These are phyloP conservation scores for Talaromyces wortmannii DNA, from an alignment of 495 filamentous ascomycete genomes.

Conservation along the genomic window DNA sequence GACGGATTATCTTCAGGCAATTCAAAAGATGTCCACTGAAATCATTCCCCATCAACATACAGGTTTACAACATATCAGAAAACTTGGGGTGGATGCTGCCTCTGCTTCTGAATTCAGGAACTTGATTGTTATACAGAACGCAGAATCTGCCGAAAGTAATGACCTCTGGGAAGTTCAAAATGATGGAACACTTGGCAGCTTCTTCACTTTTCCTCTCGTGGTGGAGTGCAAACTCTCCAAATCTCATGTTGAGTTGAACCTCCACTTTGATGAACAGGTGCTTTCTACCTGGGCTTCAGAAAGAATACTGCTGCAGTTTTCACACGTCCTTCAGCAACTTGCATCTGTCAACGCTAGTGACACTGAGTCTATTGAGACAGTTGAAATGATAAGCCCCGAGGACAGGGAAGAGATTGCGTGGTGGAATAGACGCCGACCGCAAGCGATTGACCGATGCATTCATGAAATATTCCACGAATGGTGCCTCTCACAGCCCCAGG, in stretches of 20 bases:
- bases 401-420: conserved; percentile 10
- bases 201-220: conserved; percentile 44
- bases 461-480: conserved; percentile 1
- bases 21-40: conserved; percentile 33
- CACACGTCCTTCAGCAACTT: conserved; percentile 9
- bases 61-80: conserved; percentile 35
- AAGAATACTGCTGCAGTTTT: conserved; percentile 9
- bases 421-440: conserved; percentile 10
- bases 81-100: conserved; percentile 26
- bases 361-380: neutral
- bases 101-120: conserved; percentile 59
- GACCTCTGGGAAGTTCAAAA: conserved; percentile 39
- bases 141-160: conserved; percentile 16
- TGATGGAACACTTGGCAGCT: conserved; percentile 34
- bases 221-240: conserved; percentile 35
- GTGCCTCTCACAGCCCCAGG: neutral
- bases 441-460: conserved; percentile 1
- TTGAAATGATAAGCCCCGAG: conserved; percentile 9
- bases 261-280: conserved; percentile 31
- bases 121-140: conserved; percentile 49
- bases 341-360: conserved; percentile 1
- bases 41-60: conserved; percentile 45
- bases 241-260: conserved; percentile 18
- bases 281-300: conserved; percentile 26
- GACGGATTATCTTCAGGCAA: conserved; percentile 28